Evolutionary conservation across 495 filamentous ascomycete genomes (phyloP).

Genomic region (Pyrenopolyporus hunteri): DNA sequence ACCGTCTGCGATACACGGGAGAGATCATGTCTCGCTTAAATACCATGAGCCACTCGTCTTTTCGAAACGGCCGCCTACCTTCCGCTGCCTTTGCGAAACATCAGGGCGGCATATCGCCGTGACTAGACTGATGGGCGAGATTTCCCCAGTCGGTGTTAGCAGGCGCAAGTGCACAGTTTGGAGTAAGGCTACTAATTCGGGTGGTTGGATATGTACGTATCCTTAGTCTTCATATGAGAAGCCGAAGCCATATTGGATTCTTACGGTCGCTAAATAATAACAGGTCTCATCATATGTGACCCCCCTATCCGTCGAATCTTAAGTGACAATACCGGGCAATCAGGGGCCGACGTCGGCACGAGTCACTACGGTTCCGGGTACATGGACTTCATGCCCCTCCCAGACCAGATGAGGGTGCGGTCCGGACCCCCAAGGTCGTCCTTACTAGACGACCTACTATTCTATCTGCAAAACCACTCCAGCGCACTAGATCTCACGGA

Average conservation of each 20-base stretch:
- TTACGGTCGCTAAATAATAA: background rate
- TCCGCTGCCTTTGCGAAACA: background rate
- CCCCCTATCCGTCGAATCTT: background rate
- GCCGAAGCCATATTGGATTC: background rate
- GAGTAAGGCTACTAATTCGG: background rate
- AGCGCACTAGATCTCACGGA: background rate
- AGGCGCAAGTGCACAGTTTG: background rate
- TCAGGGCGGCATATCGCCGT: background rate
- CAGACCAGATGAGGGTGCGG: background rate
- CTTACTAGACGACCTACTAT: background rate
- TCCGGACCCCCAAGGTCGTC: background rate
- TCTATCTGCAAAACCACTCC: background rate
- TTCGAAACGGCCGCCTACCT: background rate
- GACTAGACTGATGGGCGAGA: background rate
- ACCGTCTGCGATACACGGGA: background rate
- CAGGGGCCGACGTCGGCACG: background rate
- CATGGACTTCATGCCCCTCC: background rate
- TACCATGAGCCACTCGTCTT: background rate
- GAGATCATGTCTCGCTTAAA: background rate
- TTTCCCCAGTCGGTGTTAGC: background rate
- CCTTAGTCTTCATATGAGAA: background rate
- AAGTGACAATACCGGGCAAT: background rate
- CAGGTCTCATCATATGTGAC: conserved; percentile 4
- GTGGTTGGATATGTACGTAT: background rate
- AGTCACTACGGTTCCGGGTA: background rate